Evolutionary conservation across 2,329 filamentous ascomycete genomes (phyloP).

Genomic region (Pestalotiopsis sp.): DNA sequence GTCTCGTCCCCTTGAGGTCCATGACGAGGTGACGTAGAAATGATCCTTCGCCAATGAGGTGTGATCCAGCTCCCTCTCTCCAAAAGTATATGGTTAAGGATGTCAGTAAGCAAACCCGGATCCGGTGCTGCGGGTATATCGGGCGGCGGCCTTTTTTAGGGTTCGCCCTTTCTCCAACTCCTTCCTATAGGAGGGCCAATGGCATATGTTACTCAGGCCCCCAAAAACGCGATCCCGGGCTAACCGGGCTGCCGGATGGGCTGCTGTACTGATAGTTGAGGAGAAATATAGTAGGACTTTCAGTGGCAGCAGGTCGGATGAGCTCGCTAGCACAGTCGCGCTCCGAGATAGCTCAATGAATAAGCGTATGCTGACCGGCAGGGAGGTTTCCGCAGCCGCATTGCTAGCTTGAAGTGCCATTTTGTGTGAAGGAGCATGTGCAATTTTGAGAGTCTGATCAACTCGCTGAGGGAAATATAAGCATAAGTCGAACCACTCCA

Average conservation of each 20-base stretch:
- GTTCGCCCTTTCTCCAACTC: slow-evolving; percentile 1
- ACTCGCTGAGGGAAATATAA: slow-evolving; percentile 2
- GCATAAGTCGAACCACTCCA: neutral
- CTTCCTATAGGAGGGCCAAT: neutral
- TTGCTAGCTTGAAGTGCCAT: neutral
- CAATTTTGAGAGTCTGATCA: neutral
- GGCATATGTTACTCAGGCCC: neutral
- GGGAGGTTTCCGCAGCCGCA: neutral
- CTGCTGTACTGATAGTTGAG: neutral
- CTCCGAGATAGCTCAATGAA: neutral
- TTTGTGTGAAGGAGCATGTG: neutral
- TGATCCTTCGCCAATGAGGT: neutral
- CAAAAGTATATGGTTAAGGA: neutral
- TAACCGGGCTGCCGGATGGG: neutral
- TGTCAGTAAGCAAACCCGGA: slow-evolving; percentile 4
- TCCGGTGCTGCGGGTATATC: neutral
- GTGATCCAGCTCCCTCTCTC: neutral
- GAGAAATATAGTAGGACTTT: neutral
- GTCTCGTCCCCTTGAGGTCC: neutral
- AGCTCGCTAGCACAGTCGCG: neutral
- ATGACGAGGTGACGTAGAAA: slow-evolving; percentile 6
- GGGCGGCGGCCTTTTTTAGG: slow-evolving; percentile 1
- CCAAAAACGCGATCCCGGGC: neutral
- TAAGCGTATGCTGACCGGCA: neutral
- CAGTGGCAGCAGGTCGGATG: neutral